Evolutionary conservation across 768 basidiomycete genomes (phyloP), one percentile per base, ranked within the genome.

Genomic region (Udeniomyces megalosporus): DNA sequence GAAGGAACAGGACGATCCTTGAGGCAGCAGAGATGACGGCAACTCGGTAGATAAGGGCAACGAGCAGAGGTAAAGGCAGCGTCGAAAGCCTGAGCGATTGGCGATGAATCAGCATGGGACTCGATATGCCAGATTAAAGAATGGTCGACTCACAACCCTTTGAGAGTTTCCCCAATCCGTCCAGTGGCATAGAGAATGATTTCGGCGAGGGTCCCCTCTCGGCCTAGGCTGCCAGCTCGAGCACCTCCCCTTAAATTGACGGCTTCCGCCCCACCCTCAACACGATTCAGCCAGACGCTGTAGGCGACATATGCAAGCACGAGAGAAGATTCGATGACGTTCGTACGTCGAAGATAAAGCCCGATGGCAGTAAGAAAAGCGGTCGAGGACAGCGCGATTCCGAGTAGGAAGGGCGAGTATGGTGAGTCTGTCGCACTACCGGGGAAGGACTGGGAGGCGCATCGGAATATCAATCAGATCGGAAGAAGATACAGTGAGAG

Each of bases 281-380:
- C 60, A 17, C 62, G 65, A 69, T 87, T 88, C 35, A 90, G 77
- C 89, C 89, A 91, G 35, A 91, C 80, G 66, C 88, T 88, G 72
- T 88, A 90, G 6, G 88, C 87, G 46, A 95, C 80, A 72, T 92
- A 88, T 29, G 92, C 77, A 3, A 88, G 84, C 29, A 96, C 81
- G 52, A 86, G 82, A 2, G 86, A 84, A 3, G 89, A 89, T 73
- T 96, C 92, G 60, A 95, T 84, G 53, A 93, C 85, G 69, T 93
- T 93, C 46, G 91, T 93, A 56, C 88, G 80, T 59, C 88, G 81
- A 66, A 91, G 73, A 8, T 82, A 82, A 73, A 96, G 92, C 6
- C 92, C 92, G 66, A 96, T 93, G 67, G 86, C 78, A 1, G 90
- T 90, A 46, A 95, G 78, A 75, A 95, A 96, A 32, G 93, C 73